phyloP scores from a whole-genome alignment of 2,329 filamentous ascomycete genomes.

The Uncinocarpus reesii region DNA sequence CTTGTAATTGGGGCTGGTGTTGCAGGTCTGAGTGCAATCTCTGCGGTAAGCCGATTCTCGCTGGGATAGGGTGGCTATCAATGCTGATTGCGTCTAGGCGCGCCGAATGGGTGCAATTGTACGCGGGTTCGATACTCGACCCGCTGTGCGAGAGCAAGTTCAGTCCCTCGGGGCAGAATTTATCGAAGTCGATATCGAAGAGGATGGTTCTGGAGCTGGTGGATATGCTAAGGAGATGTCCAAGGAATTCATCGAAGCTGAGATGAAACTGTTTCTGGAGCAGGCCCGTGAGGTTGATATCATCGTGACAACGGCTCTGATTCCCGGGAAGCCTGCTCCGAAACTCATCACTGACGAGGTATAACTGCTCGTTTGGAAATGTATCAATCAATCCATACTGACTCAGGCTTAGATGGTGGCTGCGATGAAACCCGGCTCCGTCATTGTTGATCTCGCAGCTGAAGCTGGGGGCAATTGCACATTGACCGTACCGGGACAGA shows the following conservation, averaged over 20 bases:
- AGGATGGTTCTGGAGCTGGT: conserved; percentile 73
- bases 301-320: conserved; percentile 83
- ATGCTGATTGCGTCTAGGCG: conserved; percentile 38
- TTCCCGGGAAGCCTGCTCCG: conserved; percentile 72
- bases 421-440: conserved; percentile 81
- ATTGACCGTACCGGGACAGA: conserved; percentile 62
- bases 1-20: conserved; percentile 85
- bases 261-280: conserved; percentile 85
- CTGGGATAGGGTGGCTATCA: not conserved
- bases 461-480: conserved; percentile 85
- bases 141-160: conserved; percentile 80
- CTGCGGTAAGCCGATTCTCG: conserved; percentile 44
- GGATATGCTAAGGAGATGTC: conserved; percentile 93
- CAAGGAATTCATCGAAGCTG: conserved; percentile 81
- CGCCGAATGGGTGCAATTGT: conserved; percentile 81
- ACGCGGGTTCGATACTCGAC: conserved; percentile 78
- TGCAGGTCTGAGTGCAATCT: conserved; percentile 78
- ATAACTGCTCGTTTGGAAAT: not conserved
- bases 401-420: conserved; percentile 50
- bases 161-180: conserved; percentile 85
- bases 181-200: conserved; percentile 72
- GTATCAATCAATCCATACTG: not conserved
- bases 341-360: conserved; percentile 68
- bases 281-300: conserved; percentile 84
- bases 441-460: conserved; percentile 77